Base-by-base conservation (phyloP, 139 green algal species). In the Haematococcus lacustris region DNA sequence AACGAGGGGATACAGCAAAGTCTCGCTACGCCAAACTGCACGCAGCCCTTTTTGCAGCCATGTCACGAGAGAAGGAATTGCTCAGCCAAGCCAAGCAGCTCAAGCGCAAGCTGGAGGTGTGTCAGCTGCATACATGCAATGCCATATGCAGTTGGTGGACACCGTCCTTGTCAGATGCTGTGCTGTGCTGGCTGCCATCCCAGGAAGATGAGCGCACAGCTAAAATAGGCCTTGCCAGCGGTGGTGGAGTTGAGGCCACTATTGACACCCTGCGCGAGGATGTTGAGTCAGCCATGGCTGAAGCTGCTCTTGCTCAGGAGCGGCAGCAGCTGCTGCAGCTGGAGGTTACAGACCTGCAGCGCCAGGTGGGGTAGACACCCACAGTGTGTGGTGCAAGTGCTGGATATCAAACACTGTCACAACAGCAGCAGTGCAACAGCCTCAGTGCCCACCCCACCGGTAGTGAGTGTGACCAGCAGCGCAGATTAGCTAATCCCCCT, bases 191-290 rank as follows among this genome's bases (percentile, higher is more conserved):
- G n/a, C n/a, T n/a, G n/a, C n/a, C n/a, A n/a, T n/a, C n/a, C n/a
- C n/a, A n/a, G n/a, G n/a, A n/a, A n/a, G n/a, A n/a, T n/a, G n/a
- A n/a, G n/a, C n/a, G n/a, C n/a, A n/a, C n/a, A n/a, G n/a, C n/a
- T n/a, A n/a, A n/a, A n/a, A n/a, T n/a, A n/a, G n/a, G n/a, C n/a
- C n/a, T n/a, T n/a, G n/a, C n/a, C n/a, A n/a, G n/a, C n/a, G n/a
- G n/a, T n/a, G n/a, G n/a, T n/a, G n/a, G n/a, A n/a, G n/a, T n/a
- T n/a, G 70, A 78, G 34, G 51, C 64, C 25, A 71, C 38, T 28
- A 78, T 89, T 13, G 73, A 86, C 21, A 39, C 71, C 61, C 76
- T 94, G 70, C 74, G 78, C 2, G 88, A 93, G 43, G 89, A 94
- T 68, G 82, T 84, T 34, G 88, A 94, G 68, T 68, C 82, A 38